Evolutionary conservation across 768 basidiomycete genomes (phyloP), one percentile per base, ranked within the genome.

Genomic region (Epithele typhae): DNA sequence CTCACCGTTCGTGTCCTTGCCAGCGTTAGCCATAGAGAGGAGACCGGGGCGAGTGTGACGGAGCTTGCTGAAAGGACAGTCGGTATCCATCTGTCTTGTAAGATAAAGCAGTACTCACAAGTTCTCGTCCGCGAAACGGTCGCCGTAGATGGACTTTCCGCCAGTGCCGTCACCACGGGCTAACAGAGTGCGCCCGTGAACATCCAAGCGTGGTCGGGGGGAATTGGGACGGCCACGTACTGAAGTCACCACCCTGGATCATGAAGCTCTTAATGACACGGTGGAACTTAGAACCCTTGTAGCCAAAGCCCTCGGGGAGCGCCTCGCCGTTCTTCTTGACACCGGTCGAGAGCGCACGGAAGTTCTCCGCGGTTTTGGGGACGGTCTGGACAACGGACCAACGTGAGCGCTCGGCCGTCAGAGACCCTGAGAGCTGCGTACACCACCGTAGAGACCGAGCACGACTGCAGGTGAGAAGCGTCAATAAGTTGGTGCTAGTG

Each of bases 231-330:
- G n/a, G n/a, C 8, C 8, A 78, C 87, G 58, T 65, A 87, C 90
- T 96, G 70, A 97, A 99, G 72, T 97, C 95, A 70, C 95, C 95
- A 60, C 94, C 94, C 71, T 97, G 94, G 58, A 95, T 92, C 92
- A 95, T 95, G 69, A 95, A 95, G 59, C 87, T 73, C 68, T 91
- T 89, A 65, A 96, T 95, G 51, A 97, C 81, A 63, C 94, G 87
- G 71, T 99, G 95, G 82, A 99, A 99, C 57, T 84, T 84, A 50
- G 92, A 93, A 36, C 91, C 93, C 68, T 95, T 87, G 78, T 92
- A 99, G 9, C 94, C 93, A 61, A 76, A 95, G 15, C 84, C 92
- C 39, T 87, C 78, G 15, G 81, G 79, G 44, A 75, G 60, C 25
- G 69, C 64, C 1, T 75, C 75, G 50, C 88, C 89, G 48, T 87